Evolutionary conservation across 371 early-diverging fungal genomes (phyloP).

Genomic region (Apophysomyces sp.): DNA sequence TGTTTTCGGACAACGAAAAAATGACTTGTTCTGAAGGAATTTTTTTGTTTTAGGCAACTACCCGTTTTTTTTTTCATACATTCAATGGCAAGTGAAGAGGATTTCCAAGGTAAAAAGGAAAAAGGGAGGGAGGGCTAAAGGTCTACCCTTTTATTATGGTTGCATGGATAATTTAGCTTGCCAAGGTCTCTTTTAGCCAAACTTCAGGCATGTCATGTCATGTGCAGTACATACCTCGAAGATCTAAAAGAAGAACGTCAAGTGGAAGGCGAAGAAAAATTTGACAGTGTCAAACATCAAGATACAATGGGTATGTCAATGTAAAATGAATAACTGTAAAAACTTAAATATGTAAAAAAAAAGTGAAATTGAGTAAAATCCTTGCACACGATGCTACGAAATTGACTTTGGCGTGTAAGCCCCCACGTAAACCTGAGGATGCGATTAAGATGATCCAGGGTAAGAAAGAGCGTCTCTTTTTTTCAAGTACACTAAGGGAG

Average conservation of each 20-base stretch:
- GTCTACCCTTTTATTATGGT: background rate
- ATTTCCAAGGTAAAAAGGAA: slow-evolving; percentile 7
- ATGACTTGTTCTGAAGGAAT: no score
- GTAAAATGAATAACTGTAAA: background rate
- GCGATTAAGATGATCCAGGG: slow-evolving; percentile 32
- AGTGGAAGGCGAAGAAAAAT: slow-evolving; percentile 13
- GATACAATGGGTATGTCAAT: slow-evolving; percentile 27
- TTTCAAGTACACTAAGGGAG: no score
- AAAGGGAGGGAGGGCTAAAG: background rate
- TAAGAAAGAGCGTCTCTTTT: background rate
- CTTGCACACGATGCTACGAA: slow-evolving; percentile 49
- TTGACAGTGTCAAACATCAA: slow-evolving; percentile 26
- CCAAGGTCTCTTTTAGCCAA: slow-evolving; percentile 19
- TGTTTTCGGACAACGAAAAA: no score
- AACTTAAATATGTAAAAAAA: background rate
- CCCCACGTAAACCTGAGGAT: slow-evolving; percentile 42
- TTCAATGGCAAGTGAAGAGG: background rate
- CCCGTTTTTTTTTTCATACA: no score
- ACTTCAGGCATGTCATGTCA: slow-evolving; percentile 34
- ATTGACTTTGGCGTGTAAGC: slow-evolving; percentile 48
- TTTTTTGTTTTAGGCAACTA: no score
- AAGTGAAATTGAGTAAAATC: slow-evolving; percentile 32
- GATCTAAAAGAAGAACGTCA: slow-evolving; percentile 28
- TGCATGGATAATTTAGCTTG: background rate
- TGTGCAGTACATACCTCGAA: slow-evolving; percentile 29